Base-by-base conservation (phyloP, 495 filamentous ascomycete species). In the Penicillium egyptiacum region DNA sequence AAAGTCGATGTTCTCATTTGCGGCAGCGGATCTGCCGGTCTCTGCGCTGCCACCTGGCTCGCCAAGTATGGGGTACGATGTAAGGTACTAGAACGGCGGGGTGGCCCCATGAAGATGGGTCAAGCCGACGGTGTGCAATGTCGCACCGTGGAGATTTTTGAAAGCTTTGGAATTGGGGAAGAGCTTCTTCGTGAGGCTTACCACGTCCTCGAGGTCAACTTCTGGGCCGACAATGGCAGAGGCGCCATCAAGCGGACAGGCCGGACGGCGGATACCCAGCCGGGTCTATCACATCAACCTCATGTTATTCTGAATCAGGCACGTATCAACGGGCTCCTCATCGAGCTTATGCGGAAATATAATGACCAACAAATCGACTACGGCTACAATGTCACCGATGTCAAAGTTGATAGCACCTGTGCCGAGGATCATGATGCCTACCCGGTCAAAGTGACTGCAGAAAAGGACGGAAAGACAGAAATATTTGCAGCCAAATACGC, bases 91-190 rank as follows among this genome's bases (percentile, higher is more conserved):
- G 88, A 91, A 59, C 75, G 78, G 0, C 81, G 84, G 4, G 60
- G 68, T 8, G 86, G 84, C 0, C 84, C 83, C 2, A 77, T 91
- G 55, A 60, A 76, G 48, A 77, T 81, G 35, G 90, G 90, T n/a
- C 88, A 92, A 64, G 90, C 90, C 1, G 90, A 93, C 50, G 90
- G 90, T 0, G 80, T 92, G 11, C 90, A 94, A 70, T 86, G 84
- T 56, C 87, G 90, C 1, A 90, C 89, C 1, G 82, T 91, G 10
- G 90, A 94, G 65, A 85, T 95, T 42, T 87, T 91, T 50, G 88
- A 94, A 59, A 86, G 83, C 31, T 91, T 92, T 44, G 88, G 88
- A 0, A 71, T 93, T 12, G 78, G 81, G 0, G 88, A 91, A 52
- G 79, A 85, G 37, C 64, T 92, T 25, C 78, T 92, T n/a, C 79